Percentiles rank a stretch among this genome's conserved stretches.
Evolutionary conservation across 2,329 filamentous ascomycete genomes (phyloP).

Genomic region (Calonectria pseudoturangicola): DNA sequence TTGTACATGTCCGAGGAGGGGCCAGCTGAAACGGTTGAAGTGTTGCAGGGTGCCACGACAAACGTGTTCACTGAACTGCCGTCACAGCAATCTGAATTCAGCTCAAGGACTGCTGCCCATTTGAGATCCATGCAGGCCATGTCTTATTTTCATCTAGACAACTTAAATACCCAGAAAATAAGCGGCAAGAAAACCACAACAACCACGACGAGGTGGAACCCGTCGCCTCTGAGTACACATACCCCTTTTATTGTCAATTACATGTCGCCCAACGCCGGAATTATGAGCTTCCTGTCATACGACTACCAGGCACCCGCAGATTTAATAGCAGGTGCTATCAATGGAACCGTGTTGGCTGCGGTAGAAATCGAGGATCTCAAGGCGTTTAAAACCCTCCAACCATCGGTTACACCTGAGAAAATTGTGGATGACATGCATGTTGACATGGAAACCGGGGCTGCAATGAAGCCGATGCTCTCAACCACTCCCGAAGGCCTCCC

Average conservation of each 20-base stretch:
- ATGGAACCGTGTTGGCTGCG: slow-evolving; percentile 81
- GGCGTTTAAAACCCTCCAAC: slow-evolving; percentile 65
- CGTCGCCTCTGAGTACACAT: slow-evolving; percentile 72
- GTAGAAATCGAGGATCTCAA: slow-evolving; percentile 74
- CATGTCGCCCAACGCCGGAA: slow-evolving; percentile 67
- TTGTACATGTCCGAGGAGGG: slow-evolving; percentile 82
- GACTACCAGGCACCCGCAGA: slow-evolving; percentile 76
- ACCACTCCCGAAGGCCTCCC: slow-evolving; percentile 73
- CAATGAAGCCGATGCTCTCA: slow-evolving; percentile 34
- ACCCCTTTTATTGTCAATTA: slow-evolving; percentile 80
- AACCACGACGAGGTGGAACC: slow-evolving; percentile 66
- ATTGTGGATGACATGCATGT: slow-evolving; percentile 47
- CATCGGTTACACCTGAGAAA: slow-evolving; percentile 20
- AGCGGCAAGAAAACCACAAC: slow-evolving; percentile 27
- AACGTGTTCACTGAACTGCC: slow-evolving; percentile 71
- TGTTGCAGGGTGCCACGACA: slow-evolving; percentile 67
- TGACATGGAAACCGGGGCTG: slow-evolving; percentile 1
- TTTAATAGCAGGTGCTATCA: slow-evolving; percentile 78
- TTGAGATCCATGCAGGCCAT: slow-evolving; percentile 85
- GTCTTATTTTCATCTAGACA: slow-evolving; percentile 81
- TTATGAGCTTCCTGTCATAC: slow-evolving; percentile 81
- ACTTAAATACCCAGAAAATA: slow-evolving; percentile 43
- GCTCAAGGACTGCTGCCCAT: slow-evolving; percentile 77
- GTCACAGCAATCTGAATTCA: slow-evolving; percentile 74
- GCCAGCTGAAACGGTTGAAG: slow-evolving; percentile 73